Percentiles rank a stretch among this genome's conserved stretches.
Evolutionary conservation across 192 early-diverging fungal species (phyloP).

Genomic region (Backusella tuberculispora): DNA sequence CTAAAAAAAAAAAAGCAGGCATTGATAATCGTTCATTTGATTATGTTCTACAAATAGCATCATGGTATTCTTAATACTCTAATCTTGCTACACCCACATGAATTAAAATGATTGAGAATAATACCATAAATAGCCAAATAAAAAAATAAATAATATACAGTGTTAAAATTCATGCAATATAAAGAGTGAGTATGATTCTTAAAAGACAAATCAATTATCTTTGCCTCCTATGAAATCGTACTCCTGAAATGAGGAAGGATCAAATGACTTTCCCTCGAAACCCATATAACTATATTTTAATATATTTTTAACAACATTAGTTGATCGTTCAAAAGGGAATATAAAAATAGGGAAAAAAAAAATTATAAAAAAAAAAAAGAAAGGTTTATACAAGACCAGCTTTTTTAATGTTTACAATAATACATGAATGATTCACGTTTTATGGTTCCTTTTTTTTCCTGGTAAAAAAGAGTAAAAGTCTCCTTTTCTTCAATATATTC

Average conservation of each 20-base stretch:
- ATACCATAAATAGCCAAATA: background rate
- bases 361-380: background rate
- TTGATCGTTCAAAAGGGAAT: background rate
- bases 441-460: background rate
- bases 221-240: background rate
- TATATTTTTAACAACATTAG: background rate
- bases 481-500: slow-evolving; percentile 10
- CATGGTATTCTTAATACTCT: too few relatives aligned
- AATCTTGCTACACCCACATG: background rate
- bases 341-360: slow-evolving; percentile 4
- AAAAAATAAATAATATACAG: background rate
- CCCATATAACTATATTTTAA: background rate
- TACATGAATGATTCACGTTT: background rate
- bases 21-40: too few relatives aligned
- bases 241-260: background rate
- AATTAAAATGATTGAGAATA: background rate
- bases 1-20: slow-evolving; percentile 11
- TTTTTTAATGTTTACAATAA: background rate
- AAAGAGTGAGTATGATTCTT: background rate
- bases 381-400: background rate
- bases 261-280: background rate
- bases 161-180: background rate
- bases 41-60: too few relatives aligned
- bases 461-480: slow-evolving; percentile 1
- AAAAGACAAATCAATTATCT: background rate